These are phyloP conservation scores for Tricholoma bakamatsutake DNA, from an alignment of 768 basidiomycete genomes.

Conservation along the genomic window DNA sequence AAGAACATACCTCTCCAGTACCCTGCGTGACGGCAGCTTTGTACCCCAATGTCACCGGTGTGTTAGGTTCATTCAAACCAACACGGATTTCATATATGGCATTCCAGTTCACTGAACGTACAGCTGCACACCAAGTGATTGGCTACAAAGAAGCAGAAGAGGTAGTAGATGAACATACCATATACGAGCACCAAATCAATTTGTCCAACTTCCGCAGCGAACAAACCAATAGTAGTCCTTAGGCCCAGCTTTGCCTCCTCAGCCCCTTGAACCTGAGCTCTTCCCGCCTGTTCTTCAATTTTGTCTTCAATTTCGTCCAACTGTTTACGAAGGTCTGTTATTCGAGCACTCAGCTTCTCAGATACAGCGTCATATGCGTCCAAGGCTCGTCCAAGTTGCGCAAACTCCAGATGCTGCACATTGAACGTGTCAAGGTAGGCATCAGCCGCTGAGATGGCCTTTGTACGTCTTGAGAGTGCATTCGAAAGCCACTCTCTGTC, in stretches of 20 bases:
- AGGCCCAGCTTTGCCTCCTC: background rate
- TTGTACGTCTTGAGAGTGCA: constrained; percentile 18
- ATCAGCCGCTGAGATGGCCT: constrained; percentile 18
- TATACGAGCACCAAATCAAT: background rate
- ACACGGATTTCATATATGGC: constrained; percentile 38
- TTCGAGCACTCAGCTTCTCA: background rate
- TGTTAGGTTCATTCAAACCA: constrained; percentile 33
- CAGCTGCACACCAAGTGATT: constrained; percentile 21
- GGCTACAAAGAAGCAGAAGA: background rate
- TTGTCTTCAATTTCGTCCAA: background rate
- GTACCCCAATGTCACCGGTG: constrained; percentile 32
- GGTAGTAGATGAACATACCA: background rate
- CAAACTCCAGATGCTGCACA: constrained; percentile 16
- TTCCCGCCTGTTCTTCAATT: background rate
- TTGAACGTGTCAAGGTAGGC: constrained; percentile 22
- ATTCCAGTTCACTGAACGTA: constrained; percentile 20
- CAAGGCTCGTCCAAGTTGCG: background rate
- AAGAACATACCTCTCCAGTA: constrained; percentile 33
- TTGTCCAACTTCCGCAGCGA: background rate
- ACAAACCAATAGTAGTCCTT: background rate
- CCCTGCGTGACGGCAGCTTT: constrained; percentile 35
- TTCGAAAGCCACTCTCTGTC: constrained; percentile 14
- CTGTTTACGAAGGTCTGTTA: background rate
- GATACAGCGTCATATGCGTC: background rate
- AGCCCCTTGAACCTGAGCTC: background rate